Evolutionary conservation across 2,329 filamentous ascomycete genomes (phyloP), one percentile per base, ranked within the genome.

Genomic region (Keithomyces neogunnii): DNA sequence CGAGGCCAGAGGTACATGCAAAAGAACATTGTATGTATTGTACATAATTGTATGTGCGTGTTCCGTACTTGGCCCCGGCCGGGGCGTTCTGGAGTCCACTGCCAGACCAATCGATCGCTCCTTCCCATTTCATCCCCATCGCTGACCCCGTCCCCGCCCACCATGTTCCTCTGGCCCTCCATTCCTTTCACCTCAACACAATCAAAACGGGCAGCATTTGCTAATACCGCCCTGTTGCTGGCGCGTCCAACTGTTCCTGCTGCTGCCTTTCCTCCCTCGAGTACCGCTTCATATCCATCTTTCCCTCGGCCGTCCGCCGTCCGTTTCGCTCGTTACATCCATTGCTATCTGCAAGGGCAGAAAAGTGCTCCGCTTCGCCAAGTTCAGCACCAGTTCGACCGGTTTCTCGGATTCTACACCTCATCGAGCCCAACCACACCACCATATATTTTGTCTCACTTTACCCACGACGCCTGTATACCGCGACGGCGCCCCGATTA

Each of bases 111-210:
- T 28, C 40, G 40, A 44, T 26, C 40, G n/a, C 40, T 44, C 40
- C 40, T 44, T 30, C 40, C 40, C 28, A 44, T 30, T 44, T 44
- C 40, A 44, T 44, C 40, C 28, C 11, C 13, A 44, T 44, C n/a
- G 38, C 36, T 19, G 8, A 26, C 35, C 26, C 26, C 42, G 30
- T 13, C 36, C 42, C 42, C 35, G 11, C 9, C 40, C 35, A 28
- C 30, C 44, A n/a, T 42, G 29, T 8, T 36, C 29, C 47, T 47
- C 47, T 40, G 29, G n/a, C 8, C 47, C 33, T 51, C 13, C 45
- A 49, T 53, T 47, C 52, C 46, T 51, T 47, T 49, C 35, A 36
- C 40, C 29, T 48, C 45, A 48, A n/a, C 42, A 51, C 42, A 48
- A 46, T 43, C 49, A 40, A 53, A 19, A 19, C 51, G 35, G 26